Conservation (phyloP, 768 basidiomycete species). For the Stropharia rugosoannulata region DNA sequence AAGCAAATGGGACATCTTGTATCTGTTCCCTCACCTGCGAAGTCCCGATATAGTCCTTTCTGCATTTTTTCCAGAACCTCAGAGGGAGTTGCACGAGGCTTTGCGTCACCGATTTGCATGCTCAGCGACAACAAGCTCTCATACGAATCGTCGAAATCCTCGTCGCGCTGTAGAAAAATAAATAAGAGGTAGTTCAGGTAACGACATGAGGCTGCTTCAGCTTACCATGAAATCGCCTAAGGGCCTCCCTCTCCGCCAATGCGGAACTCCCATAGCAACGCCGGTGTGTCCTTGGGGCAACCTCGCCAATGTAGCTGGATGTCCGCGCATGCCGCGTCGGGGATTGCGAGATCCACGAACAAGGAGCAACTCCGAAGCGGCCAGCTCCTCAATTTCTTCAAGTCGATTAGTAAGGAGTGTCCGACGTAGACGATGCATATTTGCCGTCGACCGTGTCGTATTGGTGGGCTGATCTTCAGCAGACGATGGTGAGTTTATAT, state of each 20-base stretch:
- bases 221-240: constrained; percentile 56
- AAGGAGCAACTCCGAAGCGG: neutral
- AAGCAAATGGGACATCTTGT: constrained; percentile 81
- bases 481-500: no score
- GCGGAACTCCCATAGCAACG: neutral
- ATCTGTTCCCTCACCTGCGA: constrained; percentile 65
- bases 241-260: constrained; percentile 14
- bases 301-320: neutral
- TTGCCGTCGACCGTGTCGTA: neutral
- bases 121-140: constrained; percentile 64
- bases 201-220: constrained; percentile 6
- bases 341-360: neutral
- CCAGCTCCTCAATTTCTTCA: neutral
- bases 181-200: neutral
- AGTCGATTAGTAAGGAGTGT: neutral
- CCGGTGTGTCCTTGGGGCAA: neutral
- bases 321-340: neutral
- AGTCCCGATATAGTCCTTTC: constrained; percentile 63
- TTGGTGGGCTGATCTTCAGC: no score
- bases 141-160: constrained; percentile 76
- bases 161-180: constrained; percentile 52
- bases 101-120: constrained; percentile 64
- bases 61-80: constrained; percentile 60
- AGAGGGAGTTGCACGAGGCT: constrained; percentile 61
- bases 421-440: neutral